Evolutionary conservation across 352 stramenopile genomes (phyloP).

Genomic region (Phytophthora parvispora): DNA sequence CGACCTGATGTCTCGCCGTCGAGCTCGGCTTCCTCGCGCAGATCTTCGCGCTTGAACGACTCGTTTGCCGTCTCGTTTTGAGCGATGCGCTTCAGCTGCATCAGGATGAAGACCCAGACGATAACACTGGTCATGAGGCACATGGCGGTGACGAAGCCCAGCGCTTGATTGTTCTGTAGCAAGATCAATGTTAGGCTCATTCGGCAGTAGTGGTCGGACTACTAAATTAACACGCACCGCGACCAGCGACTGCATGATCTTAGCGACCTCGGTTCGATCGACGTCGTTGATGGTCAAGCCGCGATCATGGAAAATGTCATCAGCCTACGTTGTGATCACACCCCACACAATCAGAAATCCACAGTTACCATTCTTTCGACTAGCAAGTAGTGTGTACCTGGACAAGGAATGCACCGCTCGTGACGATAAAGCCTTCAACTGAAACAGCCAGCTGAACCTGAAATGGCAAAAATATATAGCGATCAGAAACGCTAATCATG

Average conservation of each 20-base stretch:
- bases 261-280: constrained; percentile 35
- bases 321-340: constrained; percentile 30
- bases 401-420: constrained; percentile 65
- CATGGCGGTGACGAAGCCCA: constrained; percentile 78
- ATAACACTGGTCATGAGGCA: constrained; percentile 68
- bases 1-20: constrained; percentile 51
- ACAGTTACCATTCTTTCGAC: background rate
- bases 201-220: background rate
- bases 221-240: constrained; percentile 33
- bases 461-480: no score
- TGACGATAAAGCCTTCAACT: constrained; percentile 59
- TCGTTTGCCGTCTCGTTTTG: constrained; percentile 85
- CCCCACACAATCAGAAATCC: background rate
- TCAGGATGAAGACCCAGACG: constrained; percentile 78
- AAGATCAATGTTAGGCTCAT: constrained; percentile 2
- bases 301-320: constrained; percentile 39
- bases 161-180: constrained; percentile 61
- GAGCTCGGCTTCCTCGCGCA: constrained; percentile 66
- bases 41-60: constrained; percentile 84
- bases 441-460: constrained; percentile 60
- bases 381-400: constrained; percentile 35
- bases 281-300: constrained; percentile 22
- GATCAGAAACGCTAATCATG: no score
- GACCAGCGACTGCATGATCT: constrained; percentile 67
- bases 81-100: constrained; percentile 78